A percentile compares a stretch with the other conserved stretches of the same genome.
phyloP scores from a whole-genome alignment of 805 yeast genomes.

The Maudiozyma saulgeensis region DNA sequence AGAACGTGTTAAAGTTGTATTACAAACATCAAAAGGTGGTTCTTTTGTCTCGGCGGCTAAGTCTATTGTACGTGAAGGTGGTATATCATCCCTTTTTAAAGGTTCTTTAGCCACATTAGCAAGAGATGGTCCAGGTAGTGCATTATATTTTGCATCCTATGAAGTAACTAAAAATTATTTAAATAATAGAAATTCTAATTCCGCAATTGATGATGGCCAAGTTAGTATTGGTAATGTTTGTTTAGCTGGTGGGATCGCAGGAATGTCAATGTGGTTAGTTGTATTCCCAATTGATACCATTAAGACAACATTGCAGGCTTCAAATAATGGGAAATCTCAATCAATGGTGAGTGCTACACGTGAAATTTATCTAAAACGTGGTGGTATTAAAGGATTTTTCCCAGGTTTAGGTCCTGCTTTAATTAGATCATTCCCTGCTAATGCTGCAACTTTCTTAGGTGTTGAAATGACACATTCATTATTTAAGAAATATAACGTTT shows the following conservation, averaged over 20 bases:
- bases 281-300: conserved; percentile 95
- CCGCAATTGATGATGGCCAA: conserved; percentile 28
- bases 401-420: conserved; percentile 97
- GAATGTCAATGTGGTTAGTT: conserved; percentile 93
- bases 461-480: conserved; percentile 65
- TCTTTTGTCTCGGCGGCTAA: conserved; percentile 38
- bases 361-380: conserved; percentile 52
- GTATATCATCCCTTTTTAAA: conserved; percentile 72
- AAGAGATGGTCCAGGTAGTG: conserved; percentile 96
- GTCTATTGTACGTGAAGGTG: conserved; percentile 69
- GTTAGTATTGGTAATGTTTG: conserved; percentile 67
- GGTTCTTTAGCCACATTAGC: conserved; percentile 90
- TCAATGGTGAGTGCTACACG: conserved; percentile 58
- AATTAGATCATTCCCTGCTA: conserved; percentile 92
- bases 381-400: conserved; percentile 87
- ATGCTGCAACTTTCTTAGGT: conserved; percentile 97
- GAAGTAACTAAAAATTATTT: conserved; percentile 64
- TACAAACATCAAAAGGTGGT: conserved; percentile 54
- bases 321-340: conserved; percentile 29
- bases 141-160: conserved; percentile 89
- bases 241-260: conserved; percentile 91
- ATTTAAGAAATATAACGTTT: conserved; percentile 28
- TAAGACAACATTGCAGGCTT: conserved; percentile 41
- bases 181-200: conserved; percentile 27
- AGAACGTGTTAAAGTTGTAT: conserved; percentile 87